phyloP scores from a whole-genome alignment of 202 grass and related monocot species.

The Panicum virgatum region DNA sequence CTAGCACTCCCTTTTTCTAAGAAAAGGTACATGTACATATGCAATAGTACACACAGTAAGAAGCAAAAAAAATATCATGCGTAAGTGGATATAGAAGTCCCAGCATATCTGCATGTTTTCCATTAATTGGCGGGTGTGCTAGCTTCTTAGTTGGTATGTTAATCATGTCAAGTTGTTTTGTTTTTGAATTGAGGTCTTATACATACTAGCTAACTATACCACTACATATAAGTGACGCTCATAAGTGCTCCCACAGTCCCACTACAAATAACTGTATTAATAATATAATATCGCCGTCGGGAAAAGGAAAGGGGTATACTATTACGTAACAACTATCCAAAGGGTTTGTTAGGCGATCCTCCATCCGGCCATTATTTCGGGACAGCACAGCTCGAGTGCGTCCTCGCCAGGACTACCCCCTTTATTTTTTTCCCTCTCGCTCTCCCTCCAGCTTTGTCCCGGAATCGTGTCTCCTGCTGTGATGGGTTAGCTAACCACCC shows the following conservation, averaged over 20 bases:
- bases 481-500: too few relatives aligned
- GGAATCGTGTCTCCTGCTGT: too few relatives aligned
- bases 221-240: not conserved
- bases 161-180: not conserved
- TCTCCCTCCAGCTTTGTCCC: too few relatives aligned
- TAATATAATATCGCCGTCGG: not conserved
- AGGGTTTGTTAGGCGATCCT: slow-evolving; percentile 31
- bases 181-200: not conserved
- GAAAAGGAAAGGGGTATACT: not conserved
- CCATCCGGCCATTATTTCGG: slow-evolving; percentile 26
- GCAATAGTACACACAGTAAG: too few relatives aligned
- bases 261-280: not conserved
- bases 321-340: not conserved
- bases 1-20: too few relatives aligned
- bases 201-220: too few relatives aligned
- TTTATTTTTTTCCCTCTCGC: too few relatives aligned
- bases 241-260: not conserved
- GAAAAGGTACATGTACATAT: too few relatives aligned
- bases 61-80: too few relatives aligned
- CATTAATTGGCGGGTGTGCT: not conserved
- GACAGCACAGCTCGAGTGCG: slow-evolving; percentile 35
- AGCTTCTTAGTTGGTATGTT: too few relatives aligned
- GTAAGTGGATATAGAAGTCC: not conserved
- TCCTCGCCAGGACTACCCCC: too few relatives aligned
- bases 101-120: not conserved